Conservation (phyloP, 2,329 filamentous ascomycete species). For the Exophiala mesophila region DNA sequence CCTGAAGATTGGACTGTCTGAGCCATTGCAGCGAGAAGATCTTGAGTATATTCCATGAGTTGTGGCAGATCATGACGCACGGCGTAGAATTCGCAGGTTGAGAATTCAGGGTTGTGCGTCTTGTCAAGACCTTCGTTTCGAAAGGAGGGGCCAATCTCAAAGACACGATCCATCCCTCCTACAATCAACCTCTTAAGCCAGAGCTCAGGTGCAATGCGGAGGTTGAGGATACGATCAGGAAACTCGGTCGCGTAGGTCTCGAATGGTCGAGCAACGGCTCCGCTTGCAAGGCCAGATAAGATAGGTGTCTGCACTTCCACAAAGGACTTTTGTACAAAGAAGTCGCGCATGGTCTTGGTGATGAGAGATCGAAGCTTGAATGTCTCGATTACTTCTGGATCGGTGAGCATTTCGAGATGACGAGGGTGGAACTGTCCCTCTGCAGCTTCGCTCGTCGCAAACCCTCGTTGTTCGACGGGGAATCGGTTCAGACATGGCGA, state of each 20-base stretch:
- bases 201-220: constrained; percentile 88
- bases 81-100: constrained; percentile 94
- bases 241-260: constrained; percentile 74
- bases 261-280: constrained; percentile 83
- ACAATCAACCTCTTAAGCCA: constrained; percentile 91
- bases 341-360: constrained; percentile 67
- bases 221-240: constrained; percentile 62
- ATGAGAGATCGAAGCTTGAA: constrained; percentile 70
- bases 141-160: constrained; percentile 89
- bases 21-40: constrained; percentile 11
- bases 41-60: constrained; percentile 29
- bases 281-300: constrained; percentile 74
- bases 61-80: constrained; percentile 59
- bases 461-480: constrained; percentile 47
- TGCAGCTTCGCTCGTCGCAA: constrained; percentile 46
- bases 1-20: constrained; percentile 1
- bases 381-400: constrained; percentile 61
- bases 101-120: constrained; percentile 96
- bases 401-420: constrained; percentile 81
- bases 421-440: constrained; percentile 47
- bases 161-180: constrained; percentile 81
- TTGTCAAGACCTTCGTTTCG: constrained; percentile 85
- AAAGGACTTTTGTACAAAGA: constrained; percentile 67
- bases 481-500: constrained; percentile 75
- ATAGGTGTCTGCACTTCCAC: constrained; percentile 90